Base-by-base conservation (phyloP, 2,329 filamentous ascomycete genomes). In the Sordariomycetes sp. region DNA sequence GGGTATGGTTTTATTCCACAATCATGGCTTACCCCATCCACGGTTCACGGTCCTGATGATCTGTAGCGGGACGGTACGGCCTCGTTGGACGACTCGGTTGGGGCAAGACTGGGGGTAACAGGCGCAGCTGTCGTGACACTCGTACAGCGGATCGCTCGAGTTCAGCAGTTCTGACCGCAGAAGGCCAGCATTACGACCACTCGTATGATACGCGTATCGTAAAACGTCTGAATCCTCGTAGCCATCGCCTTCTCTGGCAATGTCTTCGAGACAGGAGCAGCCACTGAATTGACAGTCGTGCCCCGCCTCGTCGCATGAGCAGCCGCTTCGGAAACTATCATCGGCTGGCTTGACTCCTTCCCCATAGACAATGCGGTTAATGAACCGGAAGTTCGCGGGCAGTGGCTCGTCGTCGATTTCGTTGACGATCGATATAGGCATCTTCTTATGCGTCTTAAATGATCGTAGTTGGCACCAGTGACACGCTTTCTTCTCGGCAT, bases 11-110 rank as follows among this genome's bases (percentile, higher is more conserved):
- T 15, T 12, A 31, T 12, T 21, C 8, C 11, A 29, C 15, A 30
- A 10, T 20, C 6, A 19, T 9, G 21, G 25, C 64, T 45, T 53
- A 75, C 80, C 86, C 86, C 84, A 93, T 21, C 86, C 86, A 30
- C 84, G 74, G 32, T 78, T 67, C 3, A 50, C 44, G 0, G 86
- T 90, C 35, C 79, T 75, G 54, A 92, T 92, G 14, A 93, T 84
- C 46, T 87, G 75, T 2, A 93, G 60, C 3, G 77, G 71, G 1
- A 92, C 65, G 30, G 68, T 72, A 3, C 86, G 67, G 0, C 86
- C 85, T 32, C 79, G 70, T 48, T 86, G 82, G 0, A 92, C 84
- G 1, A 88, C 77, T 5, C 83, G 69, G 47, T 86, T 90, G 2
- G 80, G 78, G 46, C 86, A 93, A 14, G 60, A 44, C 0, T 54